phyloP scores from a whole-genome alignment of 306 rosid species.

The Cajanus cajan region DNA sequence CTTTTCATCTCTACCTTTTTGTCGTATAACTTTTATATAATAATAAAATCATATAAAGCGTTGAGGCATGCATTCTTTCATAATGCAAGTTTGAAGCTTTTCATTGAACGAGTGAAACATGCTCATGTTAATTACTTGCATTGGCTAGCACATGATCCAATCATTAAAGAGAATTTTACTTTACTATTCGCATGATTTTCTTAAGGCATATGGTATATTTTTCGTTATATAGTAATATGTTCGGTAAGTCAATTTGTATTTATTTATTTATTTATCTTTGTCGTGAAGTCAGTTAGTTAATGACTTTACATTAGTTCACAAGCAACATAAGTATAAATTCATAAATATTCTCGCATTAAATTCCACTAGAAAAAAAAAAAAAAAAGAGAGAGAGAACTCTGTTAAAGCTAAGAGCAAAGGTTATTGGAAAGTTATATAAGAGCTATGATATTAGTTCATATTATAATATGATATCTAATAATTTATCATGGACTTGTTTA shows the following conservation, averaged over 20 bases:
- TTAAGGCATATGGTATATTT: background rate
- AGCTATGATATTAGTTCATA: background rate
- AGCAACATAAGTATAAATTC: background rate
- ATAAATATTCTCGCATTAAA: background rate
- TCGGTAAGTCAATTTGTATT: background rate
- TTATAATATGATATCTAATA: background rate
- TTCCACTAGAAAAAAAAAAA: background rate
- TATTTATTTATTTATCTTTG: background rate
- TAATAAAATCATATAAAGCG: background rate
- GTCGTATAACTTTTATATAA: background rate
- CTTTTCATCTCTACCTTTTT: background rate
- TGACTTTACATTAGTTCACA: background rate
- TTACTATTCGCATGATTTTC: constrained; percentile 1
- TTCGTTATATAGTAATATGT: background rate
- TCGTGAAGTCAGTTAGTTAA: background rate
- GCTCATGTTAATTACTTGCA: background rate
- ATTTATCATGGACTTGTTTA: background rate
- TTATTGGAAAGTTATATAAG: background rate
- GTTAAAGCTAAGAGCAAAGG: background rate
- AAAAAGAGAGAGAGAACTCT: background rate
- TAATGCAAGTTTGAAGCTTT: constrained; percentile 1
- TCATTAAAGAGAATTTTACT: constrained; percentile 28
- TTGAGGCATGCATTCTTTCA: background rate
- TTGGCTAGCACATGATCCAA: constrained; percentile 43
- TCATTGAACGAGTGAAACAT: background rate